Conservation (phyloP, 2,329 filamentous ascomycete species). For the Torrubiella hemipterigena region DNA sequence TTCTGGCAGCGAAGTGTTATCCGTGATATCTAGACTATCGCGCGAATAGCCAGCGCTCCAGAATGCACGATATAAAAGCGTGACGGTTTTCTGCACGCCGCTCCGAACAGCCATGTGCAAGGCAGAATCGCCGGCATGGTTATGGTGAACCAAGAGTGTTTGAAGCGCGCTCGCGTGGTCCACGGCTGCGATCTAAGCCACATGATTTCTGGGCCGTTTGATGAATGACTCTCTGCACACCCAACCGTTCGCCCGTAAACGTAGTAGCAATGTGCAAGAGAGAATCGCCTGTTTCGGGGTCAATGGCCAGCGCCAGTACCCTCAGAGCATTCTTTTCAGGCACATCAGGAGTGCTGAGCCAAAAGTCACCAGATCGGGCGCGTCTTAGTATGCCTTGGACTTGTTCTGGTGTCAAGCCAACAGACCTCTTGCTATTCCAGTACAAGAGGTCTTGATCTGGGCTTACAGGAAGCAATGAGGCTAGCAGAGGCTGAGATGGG, state of each 20-base stretch:
- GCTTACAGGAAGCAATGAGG: constrained; percentile 2
- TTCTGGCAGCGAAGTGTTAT: not conserved
- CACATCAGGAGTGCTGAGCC: not conserved
- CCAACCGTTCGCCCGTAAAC: not conserved
- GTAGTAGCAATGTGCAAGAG: not conserved
- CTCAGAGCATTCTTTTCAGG: constrained; percentile 1
- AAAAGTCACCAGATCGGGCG: constrained; percentile 2
- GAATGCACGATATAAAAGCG: not conserved
- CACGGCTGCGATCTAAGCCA: not conserved
- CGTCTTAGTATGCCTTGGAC: constrained; percentile 1
- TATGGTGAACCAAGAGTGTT: constrained; percentile 2
- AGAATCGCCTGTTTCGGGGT: constrained; percentile 2
- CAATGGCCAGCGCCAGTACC: constrained; percentile 1
- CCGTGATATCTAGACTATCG: not conserved
- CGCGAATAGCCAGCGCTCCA: not conserved
- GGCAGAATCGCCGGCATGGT: constrained; percentile 1
- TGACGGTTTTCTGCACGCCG: not conserved
- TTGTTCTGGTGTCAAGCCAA: constrained; percentile 1
- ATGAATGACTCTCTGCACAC: not conserved
- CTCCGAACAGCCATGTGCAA: constrained; percentile 1
- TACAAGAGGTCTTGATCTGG: constrained; percentile 1
- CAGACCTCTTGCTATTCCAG: not conserved
- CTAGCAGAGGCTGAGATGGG: constrained; percentile 1
- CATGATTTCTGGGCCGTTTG: not conserved
- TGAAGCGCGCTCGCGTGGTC: not conserved